Base-by-base conservation (phyloP, 176 grass and related monocot species). In the Lolium rigidum region DNA sequence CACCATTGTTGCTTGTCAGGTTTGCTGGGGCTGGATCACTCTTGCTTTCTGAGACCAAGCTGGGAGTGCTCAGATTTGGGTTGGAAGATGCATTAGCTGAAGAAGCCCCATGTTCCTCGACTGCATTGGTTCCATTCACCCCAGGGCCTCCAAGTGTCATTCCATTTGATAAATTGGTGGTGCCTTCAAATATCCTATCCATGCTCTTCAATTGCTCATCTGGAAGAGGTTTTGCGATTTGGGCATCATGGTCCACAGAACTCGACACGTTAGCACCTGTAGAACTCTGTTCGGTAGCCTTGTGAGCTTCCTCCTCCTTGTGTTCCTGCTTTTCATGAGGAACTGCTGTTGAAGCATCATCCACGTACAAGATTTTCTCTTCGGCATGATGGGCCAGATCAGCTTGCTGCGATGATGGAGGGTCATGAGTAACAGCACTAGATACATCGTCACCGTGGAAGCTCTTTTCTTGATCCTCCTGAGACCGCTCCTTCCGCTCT, bases 261-360 rank as follows among this genome's bases (percentile, higher is more conserved):
- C 94, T 91, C 2, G 92, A 87, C 21, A 90, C 85, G 9, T 93
- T 86, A 54, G 96, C 90, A 0, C 88, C 91, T 76, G 86, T 83
- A 86, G 94, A 96, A 85, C 85, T 91, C 86, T 81, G 91, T 59
- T 98, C 97, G 51, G 71, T 88, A 20, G 92, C 94, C 82, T 90
- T 86, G 18, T 49, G 74, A 60, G 88, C 81, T 90, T 89, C 85
- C 43, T 91, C 92, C 67, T 97, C 90, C 52, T 80, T 84, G 7
- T 11, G 71, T 79, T 81, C 77, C 12, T 85, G 80, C 5, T 86
- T 74, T 37, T 80, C 72, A 72, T 85, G 88, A 84, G 71, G 83
- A 25, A 95, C 94, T 21, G 88, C 86, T 4, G 83, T 92, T 15
- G 93, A 90, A 52, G 88, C 93, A 88, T 95, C 86, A 69, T 95